phyloP scores from a whole-genome alignment of 116 monocot genomes.

The Dioscorea cayenensis region DNA sequence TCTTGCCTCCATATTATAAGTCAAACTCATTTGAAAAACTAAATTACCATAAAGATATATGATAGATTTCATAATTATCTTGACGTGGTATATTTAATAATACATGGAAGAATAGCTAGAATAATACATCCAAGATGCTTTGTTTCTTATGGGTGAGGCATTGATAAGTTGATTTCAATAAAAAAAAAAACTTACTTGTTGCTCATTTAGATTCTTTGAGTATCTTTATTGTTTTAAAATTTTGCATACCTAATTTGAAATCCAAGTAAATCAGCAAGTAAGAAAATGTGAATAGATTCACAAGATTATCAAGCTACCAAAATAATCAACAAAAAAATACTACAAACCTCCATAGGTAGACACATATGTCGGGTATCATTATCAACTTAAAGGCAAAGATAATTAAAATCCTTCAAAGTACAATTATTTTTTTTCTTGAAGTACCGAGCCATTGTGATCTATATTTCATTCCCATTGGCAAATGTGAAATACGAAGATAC shows the following conservation, averaged over 20 bases:
- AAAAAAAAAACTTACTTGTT: constrained; percentile 44
- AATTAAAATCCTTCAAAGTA: constrained; percentile 12
- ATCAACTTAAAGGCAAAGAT: constrained; percentile 60
- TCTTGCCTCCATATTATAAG: no score
- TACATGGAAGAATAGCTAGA: neutral
- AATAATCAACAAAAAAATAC: neutral
- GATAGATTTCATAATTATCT: neutral
- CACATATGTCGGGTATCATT: constrained; percentile 41
- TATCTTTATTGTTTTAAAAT: constrained; percentile 60
- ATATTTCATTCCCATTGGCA: constrained; percentile 19
- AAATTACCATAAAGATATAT: neutral
- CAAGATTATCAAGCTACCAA: neutral
- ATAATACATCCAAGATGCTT: constrained; percentile 31
- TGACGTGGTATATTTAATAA: neutral
- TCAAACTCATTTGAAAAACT: neutral
- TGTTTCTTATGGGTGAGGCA: constrained; percentile 35
- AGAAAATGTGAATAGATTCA: neutral
- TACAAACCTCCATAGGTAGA: constrained; percentile 72
- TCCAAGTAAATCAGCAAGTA: neutral
- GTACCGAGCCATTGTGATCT: constrained; percentile 41
- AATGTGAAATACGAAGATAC: constrained; percentile 19
- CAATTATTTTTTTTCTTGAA: constrained; percentile 35
- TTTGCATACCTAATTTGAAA: constrained; percentile 42
- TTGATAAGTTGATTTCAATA: constrained; percentile 44
- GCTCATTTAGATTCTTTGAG: constrained; percentile 48